Evolutionary conservation across 1,284 basidiomycete species (phyloP), one percentile per base, ranked within the genome.

Genomic region (Lignosus rhinocerotis): DNA sequence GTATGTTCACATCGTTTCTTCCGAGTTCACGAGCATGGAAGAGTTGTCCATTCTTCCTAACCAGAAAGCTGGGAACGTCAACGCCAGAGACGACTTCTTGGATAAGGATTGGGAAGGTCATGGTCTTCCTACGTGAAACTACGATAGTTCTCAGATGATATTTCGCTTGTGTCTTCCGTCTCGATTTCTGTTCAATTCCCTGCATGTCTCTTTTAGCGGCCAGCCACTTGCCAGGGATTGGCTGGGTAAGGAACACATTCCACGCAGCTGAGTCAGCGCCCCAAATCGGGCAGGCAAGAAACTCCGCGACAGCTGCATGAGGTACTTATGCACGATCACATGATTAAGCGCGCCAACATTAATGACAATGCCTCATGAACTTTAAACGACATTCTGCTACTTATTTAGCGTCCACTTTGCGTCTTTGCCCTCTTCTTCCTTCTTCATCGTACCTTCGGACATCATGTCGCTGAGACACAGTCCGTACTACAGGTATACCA

Each of bases 271-370:
- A 41, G 34, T 39, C 43, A 45, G 11, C n/a, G 4, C 16, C 25
- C 25, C 25, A 14, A 5, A 45, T 30, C 25, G 21, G 43, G 25
- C 14, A 30, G 21, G 6, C n/a, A 30, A 19, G 41, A 21, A 42
- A 21, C 12, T 44, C 21, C 33, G 52, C 38, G 36, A 55, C 25
- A 25, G 25, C 4, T 25, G 25, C 25, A 25, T 25, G 25, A 46
- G 49, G 1, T 12, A 16, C 51, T 38, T 54, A 53, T 36, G 52
- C 55, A 51, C 59, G 62, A 43, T 61, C 62, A 61, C 60, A 38
- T 61, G 62, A 57, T 43, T 14, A 33, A 30, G n/a, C 21, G 53
- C 33, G 43, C 30, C 51, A 54, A 55, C 55, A 46, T 44, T 49
- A 49, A 51, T 17, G 43, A 53, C 30, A 39, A 6, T 39, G n/a